phyloP scores from a whole-genome alignment of 805 yeast species.

The Komagataella kurtzmanii region DNA sequence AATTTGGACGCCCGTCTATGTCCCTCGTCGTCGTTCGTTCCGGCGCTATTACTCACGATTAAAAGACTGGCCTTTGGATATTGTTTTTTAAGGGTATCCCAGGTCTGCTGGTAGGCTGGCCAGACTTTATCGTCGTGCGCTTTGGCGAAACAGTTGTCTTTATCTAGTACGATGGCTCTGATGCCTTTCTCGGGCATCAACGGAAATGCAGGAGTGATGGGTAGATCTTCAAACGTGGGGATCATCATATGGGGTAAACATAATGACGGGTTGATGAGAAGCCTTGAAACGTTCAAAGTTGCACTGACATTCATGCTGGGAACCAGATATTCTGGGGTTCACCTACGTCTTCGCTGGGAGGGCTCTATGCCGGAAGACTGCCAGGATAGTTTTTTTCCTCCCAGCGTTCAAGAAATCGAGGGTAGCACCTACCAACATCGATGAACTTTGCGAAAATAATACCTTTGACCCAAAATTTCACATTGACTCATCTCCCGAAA shows the following conservation, averaged over 20 bases:
- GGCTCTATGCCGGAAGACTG: background rate
- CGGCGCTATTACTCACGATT: constrained; percentile 89
- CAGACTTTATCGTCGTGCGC: constrained; percentile 72
- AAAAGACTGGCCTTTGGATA: constrained; percentile 56
- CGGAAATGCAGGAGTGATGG: constrained; percentile 27
- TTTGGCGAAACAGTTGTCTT: constrained; percentile 89
- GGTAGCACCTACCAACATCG: background rate
- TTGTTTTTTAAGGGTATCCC: constrained; percentile 36
- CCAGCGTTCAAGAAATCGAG: background rate
- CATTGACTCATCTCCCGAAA: background rate
- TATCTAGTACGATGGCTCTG: constrained; percentile 77
- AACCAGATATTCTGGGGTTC: background rate
- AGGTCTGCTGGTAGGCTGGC: constrained; percentile 49
- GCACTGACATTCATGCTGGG: constrained; percentile 54
- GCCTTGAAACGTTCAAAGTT: constrained; percentile 49
- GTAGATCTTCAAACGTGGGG: constrained; percentile 43
- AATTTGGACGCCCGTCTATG: constrained; percentile 46
- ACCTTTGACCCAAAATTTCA: background rate
- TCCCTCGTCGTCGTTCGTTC: constrained; percentile 61
- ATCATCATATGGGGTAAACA: constrained; percentile 52
- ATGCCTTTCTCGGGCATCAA: constrained; percentile 21
- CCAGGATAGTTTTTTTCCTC: background rate
- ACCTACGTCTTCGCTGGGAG: background rate
- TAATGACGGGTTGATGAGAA: constrained; percentile 50
- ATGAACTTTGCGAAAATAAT: background rate